Evolutionary conservation across 345 rosid genomes (phyloP).

Genomic region (Syzygium oleosum): DNA sequence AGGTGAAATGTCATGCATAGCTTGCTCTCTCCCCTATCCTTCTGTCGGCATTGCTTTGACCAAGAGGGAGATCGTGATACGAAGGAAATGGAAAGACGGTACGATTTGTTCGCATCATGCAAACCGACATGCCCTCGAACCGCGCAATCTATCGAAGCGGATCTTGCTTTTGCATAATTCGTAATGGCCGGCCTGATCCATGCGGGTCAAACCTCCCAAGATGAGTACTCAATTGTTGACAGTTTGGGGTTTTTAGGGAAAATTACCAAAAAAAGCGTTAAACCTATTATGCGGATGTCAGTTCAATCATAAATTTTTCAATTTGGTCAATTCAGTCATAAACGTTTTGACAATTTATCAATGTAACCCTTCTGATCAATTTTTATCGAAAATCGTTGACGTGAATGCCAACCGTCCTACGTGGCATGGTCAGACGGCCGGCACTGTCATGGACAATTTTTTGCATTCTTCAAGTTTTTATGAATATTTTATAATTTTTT

Average conservation of each 20-base stretch:
- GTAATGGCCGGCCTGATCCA: not conserved
- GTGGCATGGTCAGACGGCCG: not conserved
- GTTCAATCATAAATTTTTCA: not conserved
- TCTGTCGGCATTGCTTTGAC: not conserved
- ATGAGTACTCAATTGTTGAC: not conserved
- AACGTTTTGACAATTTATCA: not conserved
- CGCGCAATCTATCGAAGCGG: not conserved
- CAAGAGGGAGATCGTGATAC: not conserved
- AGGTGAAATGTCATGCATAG: not conserved
- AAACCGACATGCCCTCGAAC: not conserved
- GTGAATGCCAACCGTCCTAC: rapidly evolving
- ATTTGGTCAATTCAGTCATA: not conserved
- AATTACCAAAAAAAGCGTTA: not conserved
- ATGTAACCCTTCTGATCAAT: not conserved
- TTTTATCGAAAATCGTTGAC: not conserved
- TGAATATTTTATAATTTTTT: too few species aligned
- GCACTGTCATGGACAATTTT: too few species aligned
- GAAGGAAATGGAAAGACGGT: not conserved
- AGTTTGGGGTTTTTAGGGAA: not conserved
- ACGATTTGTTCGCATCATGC: not conserved
- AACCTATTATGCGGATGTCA: rapidly evolving
- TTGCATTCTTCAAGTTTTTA: too few species aligned
- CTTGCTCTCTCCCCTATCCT: not conserved
- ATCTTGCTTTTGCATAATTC: not conserved
- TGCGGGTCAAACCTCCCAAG: not conserved